phyloP scores from a whole-genome alignment of 345 rosid genomes.

The Melaleuca alternifolia region DNA sequence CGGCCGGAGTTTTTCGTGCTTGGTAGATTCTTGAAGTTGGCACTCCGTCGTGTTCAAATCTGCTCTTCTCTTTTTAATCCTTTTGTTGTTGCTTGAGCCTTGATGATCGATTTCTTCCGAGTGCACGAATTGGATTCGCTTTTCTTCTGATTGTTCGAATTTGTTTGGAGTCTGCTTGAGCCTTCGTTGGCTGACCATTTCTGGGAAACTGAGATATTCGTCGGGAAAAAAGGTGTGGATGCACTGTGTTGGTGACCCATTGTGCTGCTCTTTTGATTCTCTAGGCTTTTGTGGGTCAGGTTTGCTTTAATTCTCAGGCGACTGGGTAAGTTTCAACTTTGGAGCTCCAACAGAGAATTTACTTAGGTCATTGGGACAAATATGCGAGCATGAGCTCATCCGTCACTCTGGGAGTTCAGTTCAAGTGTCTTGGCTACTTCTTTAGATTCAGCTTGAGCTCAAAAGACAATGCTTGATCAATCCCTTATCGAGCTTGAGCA shows the following conservation, averaged over 20 bases:
- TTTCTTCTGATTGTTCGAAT: background rate
- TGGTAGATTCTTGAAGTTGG: background rate
- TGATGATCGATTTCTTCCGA: background rate
- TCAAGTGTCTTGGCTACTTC: background rate
- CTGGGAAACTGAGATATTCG: background rate
- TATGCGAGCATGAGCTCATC: background rate
- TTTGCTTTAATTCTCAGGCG: background rate
- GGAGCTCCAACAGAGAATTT: background rate
- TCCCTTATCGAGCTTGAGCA: background rate
- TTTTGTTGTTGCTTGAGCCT: background rate
- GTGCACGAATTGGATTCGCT: background rate
- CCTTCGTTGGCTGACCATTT: background rate
- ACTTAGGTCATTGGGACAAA: background rate
- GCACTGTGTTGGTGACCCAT: background rate
- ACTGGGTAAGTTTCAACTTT: background rate
- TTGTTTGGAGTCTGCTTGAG: background rate
- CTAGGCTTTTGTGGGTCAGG: background rate
- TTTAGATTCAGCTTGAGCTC: background rate
- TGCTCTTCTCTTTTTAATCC: background rate
- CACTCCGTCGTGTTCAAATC: background rate
- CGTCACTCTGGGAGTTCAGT: background rate
- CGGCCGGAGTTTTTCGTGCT: background rate
- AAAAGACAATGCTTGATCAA: background rate
- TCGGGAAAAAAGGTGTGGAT: background rate
- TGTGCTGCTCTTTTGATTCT: background rate